A percentile compares a stretch with the other conserved stretches of the same genome.
phyloP scores from a whole-genome alignment of 2,329 filamentous ascomycete species.

The Aspergillus awamori region DNA sequence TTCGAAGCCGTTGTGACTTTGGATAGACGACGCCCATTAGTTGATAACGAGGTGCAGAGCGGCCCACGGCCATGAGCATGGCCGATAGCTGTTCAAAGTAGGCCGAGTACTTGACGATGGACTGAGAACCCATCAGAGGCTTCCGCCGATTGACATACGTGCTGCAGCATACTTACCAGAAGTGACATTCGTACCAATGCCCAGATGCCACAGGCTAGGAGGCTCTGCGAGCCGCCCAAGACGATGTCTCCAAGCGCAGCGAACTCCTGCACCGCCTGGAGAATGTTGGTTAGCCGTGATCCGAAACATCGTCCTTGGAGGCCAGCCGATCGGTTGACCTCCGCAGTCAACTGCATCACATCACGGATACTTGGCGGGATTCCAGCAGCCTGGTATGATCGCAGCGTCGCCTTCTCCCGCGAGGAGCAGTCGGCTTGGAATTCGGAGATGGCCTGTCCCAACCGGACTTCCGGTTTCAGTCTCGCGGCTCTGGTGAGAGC shows the following conservation, averaged over 20 bases:
- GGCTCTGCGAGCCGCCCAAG: too few relatives aligned
- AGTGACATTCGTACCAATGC: background rate
- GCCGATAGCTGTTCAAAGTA: too few relatives aligned
- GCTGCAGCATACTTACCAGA: background rate
- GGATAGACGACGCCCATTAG: slow-evolving; percentile 1
- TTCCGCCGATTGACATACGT: background rate
- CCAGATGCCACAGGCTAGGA: too few relatives aligned
- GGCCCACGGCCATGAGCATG: too few relatives aligned
- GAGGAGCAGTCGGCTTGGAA: too few relatives aligned
- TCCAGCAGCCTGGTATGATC: background rate
- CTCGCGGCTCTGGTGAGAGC: too few relatives aligned
- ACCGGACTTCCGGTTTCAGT: too few relatives aligned
- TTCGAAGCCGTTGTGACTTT: background rate
- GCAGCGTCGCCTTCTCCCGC: too few relatives aligned
- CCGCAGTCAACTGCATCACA: slow-evolving; percentile 6
- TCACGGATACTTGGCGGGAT: background rate
- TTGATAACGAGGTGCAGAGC: background rate
- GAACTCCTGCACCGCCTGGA: background rate
- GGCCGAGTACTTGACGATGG: background rate
- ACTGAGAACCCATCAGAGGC: background rate
- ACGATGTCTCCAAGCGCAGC: too few relatives aligned
- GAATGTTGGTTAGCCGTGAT: background rate
- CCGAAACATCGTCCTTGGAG: background rate
- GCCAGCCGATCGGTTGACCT: background rate
- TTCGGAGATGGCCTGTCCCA: too few relatives aligned